Evolutionary conservation across 2,329 filamentous ascomycete species (phyloP), one percentile per base, ranked within the genome.

Genomic region (Ambrosiella beaveri): DNA sequence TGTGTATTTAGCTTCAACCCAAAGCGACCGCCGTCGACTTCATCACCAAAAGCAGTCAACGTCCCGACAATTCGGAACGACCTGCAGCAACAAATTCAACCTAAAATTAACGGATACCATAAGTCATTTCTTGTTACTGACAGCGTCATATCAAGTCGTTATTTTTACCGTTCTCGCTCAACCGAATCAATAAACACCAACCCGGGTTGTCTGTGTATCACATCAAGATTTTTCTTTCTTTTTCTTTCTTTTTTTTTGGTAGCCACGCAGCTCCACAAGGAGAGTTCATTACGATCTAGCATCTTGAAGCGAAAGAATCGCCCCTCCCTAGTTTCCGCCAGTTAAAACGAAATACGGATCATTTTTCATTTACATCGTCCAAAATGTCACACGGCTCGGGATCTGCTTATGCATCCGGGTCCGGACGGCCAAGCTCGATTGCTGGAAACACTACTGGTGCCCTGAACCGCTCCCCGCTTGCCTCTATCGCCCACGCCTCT

Each of bases 331-430:
- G 27, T 27, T 27, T 27, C 27, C 27, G 27, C 27, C 3, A 27
- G 27, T 27, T 27, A 27, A 27, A 47, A 15, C 44, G 44, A n/a
- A 8, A 15, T 6, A 15, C n/a, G 8, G 7, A 17, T 15, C 11
- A 17, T 3, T 47, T 47, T n/a, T 47, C 11, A 47, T n/a, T 17
- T 4, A 47, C n/a, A 41, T 35, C 53, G 7, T 44, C 52, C 13
- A 52, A 19, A n/a, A 52, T 57, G 35, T 13, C n/a, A 12, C 52
- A 40, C 39, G 47, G 44, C n/a, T 52, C 47, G 45, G 47, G 56
- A 9, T 57, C 49, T n/a, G 13, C 37, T 40, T 53, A 13, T 27
- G 17, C 15, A 15, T 6, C 19, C 56, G 51, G 8, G 15, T 57
- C 47, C 47, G 56, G 44, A 8, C 47, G 39, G 7, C 47, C 17